These are phyloP conservation scores for Neonectria coccinea DNA, from an alignment of 2,329 filamentous ascomycete genomes.

Conservation along the genomic window DNA sequence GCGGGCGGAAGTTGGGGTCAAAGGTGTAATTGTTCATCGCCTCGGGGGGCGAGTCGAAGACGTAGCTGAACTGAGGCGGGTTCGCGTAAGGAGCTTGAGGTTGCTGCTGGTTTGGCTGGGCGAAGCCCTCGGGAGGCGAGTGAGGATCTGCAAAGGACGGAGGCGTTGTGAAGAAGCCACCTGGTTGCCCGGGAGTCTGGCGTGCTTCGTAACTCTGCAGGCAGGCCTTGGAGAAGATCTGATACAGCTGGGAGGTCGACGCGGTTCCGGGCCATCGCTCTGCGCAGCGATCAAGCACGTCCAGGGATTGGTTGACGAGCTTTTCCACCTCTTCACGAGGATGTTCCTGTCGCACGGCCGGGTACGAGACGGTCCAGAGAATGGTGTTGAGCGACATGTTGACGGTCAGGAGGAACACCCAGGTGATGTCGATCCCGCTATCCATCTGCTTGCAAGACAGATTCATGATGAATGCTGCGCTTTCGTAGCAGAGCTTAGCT, in stretches of 20 bases:
- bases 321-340: slow-evolving; percentile 79
- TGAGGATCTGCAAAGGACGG: slow-evolving; percentile 48
- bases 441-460: slow-evolving; percentile 85
- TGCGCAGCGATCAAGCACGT: slow-evolving; percentile 82
- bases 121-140: slow-evolving; percentile 48
- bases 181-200: slow-evolving; percentile 38
- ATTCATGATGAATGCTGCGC: slow-evolving; percentile 83
- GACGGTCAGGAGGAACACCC: slow-evolving; percentile 90
- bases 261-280: slow-evolving; percentile 93
- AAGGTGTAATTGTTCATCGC: slow-evolving; percentile 61
- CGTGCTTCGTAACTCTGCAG: slow-evolving; percentile 85
- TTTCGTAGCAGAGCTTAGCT: slow-evolving; percentile 85
- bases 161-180: slow-evolving; percentile 52
- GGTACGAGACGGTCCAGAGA: slow-evolving; percentile 91
- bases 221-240: slow-evolving; percentile 86
- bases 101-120: slow-evolving; percentile 49
- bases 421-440: slow-evolving; percentile 83
- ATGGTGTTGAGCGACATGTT: slow-evolving; percentile 94
- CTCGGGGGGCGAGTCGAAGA: slow-evolving; percentile 68
- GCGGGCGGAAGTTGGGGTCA: slow-evolving; percentile 56
- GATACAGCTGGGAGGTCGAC: slow-evolving; percentile 86
- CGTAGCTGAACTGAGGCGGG: slow-evolving; percentile 68
- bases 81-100: slow-evolving; percentile 53
- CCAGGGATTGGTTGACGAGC: slow-evolving; percentile 79
- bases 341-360: slow-evolving; percentile 81